These are phyloP conservation scores for Hyphopichia burtonii DNA, from an alignment of 1,139 yeast species.

Conservation along the genomic window DNA sequence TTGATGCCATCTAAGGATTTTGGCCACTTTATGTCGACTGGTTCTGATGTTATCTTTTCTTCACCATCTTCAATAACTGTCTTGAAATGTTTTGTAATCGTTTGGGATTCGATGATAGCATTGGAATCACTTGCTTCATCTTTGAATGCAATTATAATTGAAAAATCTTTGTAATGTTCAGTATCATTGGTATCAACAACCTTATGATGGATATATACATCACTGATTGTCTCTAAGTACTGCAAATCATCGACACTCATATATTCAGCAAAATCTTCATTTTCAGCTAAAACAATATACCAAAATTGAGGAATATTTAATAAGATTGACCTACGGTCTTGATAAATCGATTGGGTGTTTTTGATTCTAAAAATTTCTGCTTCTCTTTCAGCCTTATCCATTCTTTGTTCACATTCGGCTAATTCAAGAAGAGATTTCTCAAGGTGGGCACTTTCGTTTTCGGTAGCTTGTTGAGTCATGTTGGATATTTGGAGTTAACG, in stretches of 20 bases:
- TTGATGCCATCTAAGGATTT: constrained; percentile 48
- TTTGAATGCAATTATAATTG: constrained; percentile 53
- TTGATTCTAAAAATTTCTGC: constrained; percentile 50
- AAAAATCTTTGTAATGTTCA: constrained; percentile 48
- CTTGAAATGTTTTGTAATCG: constrained; percentile 52
- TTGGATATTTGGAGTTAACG: background rate
- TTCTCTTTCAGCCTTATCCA: constrained; percentile 56
- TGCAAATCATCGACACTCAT: constrained; percentile 66
- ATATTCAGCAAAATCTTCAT: constrained; percentile 73
- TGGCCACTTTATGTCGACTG: constrained; percentile 62
- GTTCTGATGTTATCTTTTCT: constrained; percentile 50
- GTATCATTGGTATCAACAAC: constrained; percentile 27
- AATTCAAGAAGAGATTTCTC: constrained; percentile 26
- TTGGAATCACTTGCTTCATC: constrained; percentile 27
- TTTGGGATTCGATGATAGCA: constrained; percentile 48
- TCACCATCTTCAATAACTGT: constrained; percentile 48
- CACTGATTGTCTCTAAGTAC: constrained; percentile 58
- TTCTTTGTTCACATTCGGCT: constrained; percentile 55
- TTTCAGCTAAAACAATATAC: constrained; percentile 74
- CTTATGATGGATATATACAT: constrained; percentile 54
- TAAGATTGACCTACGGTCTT: constrained; percentile 46
- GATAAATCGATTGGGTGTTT: constrained; percentile 51
- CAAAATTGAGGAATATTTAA: constrained; percentile 63
- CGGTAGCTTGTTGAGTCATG: constrained; percentile 3
- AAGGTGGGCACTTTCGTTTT: constrained; percentile 9